These are phyloP conservation scores for Basidiobolus heterosporus DNA, from an alignment of 371 early-diverging fungal genomes.

Conservation along the genomic window DNA sequence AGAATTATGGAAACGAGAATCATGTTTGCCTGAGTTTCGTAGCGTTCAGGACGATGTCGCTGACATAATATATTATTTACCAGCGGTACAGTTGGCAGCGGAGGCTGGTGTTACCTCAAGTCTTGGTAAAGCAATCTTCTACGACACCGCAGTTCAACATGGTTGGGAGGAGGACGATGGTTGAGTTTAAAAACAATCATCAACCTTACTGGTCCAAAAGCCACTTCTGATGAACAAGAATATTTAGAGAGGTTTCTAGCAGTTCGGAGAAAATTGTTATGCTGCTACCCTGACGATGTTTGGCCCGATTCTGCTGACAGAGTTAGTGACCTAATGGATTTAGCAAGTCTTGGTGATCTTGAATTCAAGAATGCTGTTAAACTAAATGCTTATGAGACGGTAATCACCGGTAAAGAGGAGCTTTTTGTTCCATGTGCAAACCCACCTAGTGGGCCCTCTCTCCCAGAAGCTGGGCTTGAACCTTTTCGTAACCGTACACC, in stretches of 20 bases:
- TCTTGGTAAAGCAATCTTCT: conserved; percentile 28
- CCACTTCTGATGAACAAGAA: conserved; percentile 12
- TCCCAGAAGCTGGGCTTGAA: no score
- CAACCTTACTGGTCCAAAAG: conserved; percentile 17
- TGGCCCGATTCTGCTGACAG: conserved; percentile 12
- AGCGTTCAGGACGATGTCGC: conserved; percentile 23
- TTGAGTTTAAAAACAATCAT: conserved; percentile 24
- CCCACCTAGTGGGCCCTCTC: no score
- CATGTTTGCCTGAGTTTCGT: conserved; percentile 21
- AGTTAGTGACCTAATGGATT: neutral
- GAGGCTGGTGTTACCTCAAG: conserved; percentile 17
- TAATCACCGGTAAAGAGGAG: no score
- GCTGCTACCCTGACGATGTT: conserved; percentile 22
- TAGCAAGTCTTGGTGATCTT: no score
- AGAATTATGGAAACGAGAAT: conserved; percentile 15
- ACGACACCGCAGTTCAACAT: conserved; percentile 32
- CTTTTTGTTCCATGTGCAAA: no score
- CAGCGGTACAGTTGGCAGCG: conserved; percentile 23
- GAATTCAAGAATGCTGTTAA: no score
- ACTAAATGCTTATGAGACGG: no score
- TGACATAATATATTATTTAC: conserved; percentile 21
- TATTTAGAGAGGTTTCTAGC: conserved; percentile 21
- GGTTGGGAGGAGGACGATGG: conserved; percentile 22
- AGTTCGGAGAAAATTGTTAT: conserved; percentile 21
- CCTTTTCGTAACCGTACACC: no score